Conservation (phyloP, 1,139 yeast species). For the Nematodospora anomalae region DNA sequence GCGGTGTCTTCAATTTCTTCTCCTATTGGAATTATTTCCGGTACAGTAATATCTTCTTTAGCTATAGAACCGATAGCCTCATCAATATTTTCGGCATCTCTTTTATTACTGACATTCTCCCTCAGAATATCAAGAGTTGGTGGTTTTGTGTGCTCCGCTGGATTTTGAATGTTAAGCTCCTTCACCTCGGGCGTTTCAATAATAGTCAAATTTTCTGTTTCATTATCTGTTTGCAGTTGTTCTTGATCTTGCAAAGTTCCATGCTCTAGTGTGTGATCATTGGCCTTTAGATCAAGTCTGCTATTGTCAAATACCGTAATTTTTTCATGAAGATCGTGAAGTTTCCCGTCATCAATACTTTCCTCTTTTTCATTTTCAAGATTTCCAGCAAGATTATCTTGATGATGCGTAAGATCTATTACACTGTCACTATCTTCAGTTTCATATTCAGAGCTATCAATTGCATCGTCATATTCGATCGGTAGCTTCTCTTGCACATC, state of each 20-base stretch:
- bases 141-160: background rate
- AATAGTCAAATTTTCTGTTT: constrained; percentile 5
- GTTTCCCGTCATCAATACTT: constrained; percentile 7
- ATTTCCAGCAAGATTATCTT: constrained; percentile 9
- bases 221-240: constrained; percentile 1
- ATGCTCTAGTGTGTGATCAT: too few relatives aligned
- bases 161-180: background rate
- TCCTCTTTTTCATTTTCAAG: constrained; percentile 4
- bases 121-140: constrained; percentile 1
- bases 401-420: too few relatives aligned
- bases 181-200: constrained; percentile 6
- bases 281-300: too few relatives aligned
- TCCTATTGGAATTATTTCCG: constrained; percentile 14
- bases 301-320: constrained; percentile 1
- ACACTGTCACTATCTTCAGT: background rate
- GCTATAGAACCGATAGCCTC: constrained; percentile 12
- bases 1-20: constrained; percentile 14
- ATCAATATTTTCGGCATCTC: constrained; percentile 29
- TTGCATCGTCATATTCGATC: background rate
- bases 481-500: background rate
- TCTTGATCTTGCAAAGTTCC: background rate
- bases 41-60: constrained; percentile 2
- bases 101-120: constrained; percentile 29
- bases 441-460: background rate
- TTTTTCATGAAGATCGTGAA: constrained; percentile 2